Base-by-base conservation (phyloP, 331 rosid genomes). In the Acacia concinna region DNA sequence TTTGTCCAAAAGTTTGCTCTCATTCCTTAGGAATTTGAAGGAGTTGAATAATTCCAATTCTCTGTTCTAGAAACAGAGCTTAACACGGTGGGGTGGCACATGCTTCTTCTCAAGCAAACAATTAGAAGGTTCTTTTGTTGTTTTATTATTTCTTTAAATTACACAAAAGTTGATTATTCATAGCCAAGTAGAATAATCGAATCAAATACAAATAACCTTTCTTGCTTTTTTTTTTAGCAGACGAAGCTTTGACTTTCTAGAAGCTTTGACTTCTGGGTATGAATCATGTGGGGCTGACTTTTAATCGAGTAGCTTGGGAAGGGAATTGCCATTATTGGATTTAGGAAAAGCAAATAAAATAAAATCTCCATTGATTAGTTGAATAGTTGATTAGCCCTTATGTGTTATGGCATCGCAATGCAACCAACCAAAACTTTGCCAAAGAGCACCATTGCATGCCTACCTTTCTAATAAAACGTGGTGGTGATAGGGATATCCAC, bases 371-470 rank as follows among this genome's bases (percentile, higher is more conserved):
- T 11, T 32, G 4, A 37, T 66, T n/a, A n/a, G n/a, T n/a, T n/a
- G n/a, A n/a, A n/a, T 10, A 40, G 43, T 31, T 41, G 10, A 41
- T 31, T 30, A 30, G 31, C 21, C 37, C 37, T 28, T 28, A 6
- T 49, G 30, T 62, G 76, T 85, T 13, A 14, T 78, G 40, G 73
- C n/a, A 40, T 6, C 56, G 43, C 6, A 5, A 65, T 60, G 75
- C 38, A 63, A 84, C 77, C 86, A 74, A 79, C 83, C 77, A 56
- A 73, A 81, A 63, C 62, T 6, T n/a, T n/a, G n/a, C n/a, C n/a
- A n/a, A n/a, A n/a, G n/a, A 54, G 25, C 82, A 54, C n/a, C n/a
- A 49, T 17, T 64, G 67, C 65, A 77, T 70, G 28, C 80, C 86
- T 60, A 63, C 79, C 79, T 75, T 59, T 27, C 38, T 35, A 40